Conservation (phyloP, 2,329 filamentous ascomycete species). For the Mariannaea elegans region DNA sequence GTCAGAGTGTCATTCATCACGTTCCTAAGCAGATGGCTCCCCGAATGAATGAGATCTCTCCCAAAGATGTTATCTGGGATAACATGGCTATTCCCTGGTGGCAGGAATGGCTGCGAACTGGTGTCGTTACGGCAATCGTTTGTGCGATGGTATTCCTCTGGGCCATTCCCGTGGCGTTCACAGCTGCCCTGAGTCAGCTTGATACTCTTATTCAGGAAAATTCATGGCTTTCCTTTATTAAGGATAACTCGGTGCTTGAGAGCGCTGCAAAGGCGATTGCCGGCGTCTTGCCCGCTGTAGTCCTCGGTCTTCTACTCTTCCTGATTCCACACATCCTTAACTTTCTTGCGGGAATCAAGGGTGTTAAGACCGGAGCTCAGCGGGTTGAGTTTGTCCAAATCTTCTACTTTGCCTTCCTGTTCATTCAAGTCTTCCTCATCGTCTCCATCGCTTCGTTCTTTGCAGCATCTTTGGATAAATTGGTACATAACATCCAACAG, state of each 20-base stretch:
- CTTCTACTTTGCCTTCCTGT: slow-evolving; percentile 94
- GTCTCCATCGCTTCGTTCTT: slow-evolving; percentile 86
- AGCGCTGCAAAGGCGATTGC: slow-evolving; percentile 73
- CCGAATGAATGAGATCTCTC: slow-evolving; percentile 90
- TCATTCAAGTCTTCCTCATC: slow-evolving; percentile 93
- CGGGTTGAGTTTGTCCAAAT: slow-evolving; percentile 85
- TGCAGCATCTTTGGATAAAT: slow-evolving; percentile 66
- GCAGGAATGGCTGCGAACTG: slow-evolving; percentile 81
- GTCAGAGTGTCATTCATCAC: slow-evolving; percentile 90
- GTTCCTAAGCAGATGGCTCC: slow-evolving; percentile 93
- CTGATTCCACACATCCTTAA: slow-evolving; percentile 83
- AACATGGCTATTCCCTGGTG: slow-evolving; percentile 98
- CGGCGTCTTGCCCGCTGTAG: slow-evolving; percentile 83
- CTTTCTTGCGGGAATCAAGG: slow-evolving; percentile 76
- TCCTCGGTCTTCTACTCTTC: slow-evolving; percentile 81
- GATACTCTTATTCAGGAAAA: slow-evolving; percentile 72
- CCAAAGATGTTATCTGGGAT: slow-evolving; percentile 93
- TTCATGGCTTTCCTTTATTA: slow-evolving; percentile 76
- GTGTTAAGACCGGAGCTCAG: slow-evolving; percentile 83
- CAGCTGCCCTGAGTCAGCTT: slow-evolving; percentile 82
- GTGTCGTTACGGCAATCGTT: slow-evolving; percentile 71
- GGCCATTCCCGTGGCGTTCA: slow-evolving; percentile 91
- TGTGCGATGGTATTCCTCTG: slow-evolving; percentile 84
- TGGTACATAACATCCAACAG: slow-evolving; percentile 61
- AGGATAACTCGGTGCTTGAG: slow-evolving; percentile 64